Evolutionary conservation across 768 basidiomycete species (phyloP), one percentile per base, ranked within the genome.

Genomic region (Pseudohyphozyma bogoriensis): DNA sequence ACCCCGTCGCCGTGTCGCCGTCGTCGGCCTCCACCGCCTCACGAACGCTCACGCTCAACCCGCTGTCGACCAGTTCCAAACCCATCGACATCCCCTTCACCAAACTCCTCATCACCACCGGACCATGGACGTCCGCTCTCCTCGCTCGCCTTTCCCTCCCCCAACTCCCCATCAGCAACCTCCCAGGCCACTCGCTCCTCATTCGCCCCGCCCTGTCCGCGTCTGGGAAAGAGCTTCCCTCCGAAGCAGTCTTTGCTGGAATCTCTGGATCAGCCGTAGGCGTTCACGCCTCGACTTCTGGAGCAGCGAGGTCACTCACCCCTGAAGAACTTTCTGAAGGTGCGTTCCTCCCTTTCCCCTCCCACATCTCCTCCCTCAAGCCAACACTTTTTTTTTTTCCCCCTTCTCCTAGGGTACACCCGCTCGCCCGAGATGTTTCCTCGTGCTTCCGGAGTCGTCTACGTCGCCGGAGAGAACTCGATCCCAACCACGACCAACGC

Each of bases 61-160:
- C 32, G 4, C 31, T n/a, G n/a, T n/a, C n/a, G n/a, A n/a, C n/a
- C n/a, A n/a, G n/a, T n/a, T n/a, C n/a, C n/a, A n/a, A n/a, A n/a
- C n/a, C 22, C 50, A 37, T 7, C 44, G 63, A 49, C 55, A 45
- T 77, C 45, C 67, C 70, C 18, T 72, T 72, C 63, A 70, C 71
- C 50, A 71, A 62, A 36, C 60, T 77, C 58, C 61, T 76, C 31
- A 58, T 77, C 62, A 68, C 76, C 18, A 74, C 75, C 9, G 76
- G 76, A 0, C 73, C 73, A 40, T 76, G 76, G 75, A 73, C 74
- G 20, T 73, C 74, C 7, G 67, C 64, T 7, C 51, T 66, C 36
- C 53, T 49, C 37, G 32, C 46, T 0, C 6, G 32, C 7, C 61
- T 66, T 42, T 2, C 1, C 13, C 58, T 66, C 22, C 65, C 65